Conservation (phyloP, 371 early-diverging fungal species). For the Catenaria anguillulae region DNA sequence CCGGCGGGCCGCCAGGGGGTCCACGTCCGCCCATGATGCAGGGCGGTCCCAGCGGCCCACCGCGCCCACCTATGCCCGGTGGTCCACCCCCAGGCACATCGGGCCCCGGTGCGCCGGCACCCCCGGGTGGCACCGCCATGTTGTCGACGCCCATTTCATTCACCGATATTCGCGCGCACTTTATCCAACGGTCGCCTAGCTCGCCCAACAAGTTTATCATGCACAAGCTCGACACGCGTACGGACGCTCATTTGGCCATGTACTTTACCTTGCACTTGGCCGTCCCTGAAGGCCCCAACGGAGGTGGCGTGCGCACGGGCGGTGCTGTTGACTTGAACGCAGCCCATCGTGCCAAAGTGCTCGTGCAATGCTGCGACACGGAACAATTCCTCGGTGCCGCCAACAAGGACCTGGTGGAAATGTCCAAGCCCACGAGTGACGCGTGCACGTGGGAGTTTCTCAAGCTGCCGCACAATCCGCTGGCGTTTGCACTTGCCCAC, state of each 20-base stretch:
- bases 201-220: background rate
- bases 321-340: background rate
- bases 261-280: background rate
- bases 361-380: background rate
- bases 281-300: background rate
- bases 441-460: background rate
- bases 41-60: background rate
- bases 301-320: background rate
- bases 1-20: background rate
- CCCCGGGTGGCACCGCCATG: too few relatives aligned
- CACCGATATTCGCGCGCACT: background rate
- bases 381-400: background rate
- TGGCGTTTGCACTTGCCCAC: background rate
- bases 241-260: background rate
- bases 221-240: background rate
- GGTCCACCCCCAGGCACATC: background rate
- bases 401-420: background rate
- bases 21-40: background rate
- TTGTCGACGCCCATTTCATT: background rate
- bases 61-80: background rate
- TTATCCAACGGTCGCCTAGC: background rate
- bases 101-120: too few relatives aligned
- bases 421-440: background rate
- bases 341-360: background rate
- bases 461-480: conserved; percentile 1